These are phyloP conservation scores for Somion occarium DNA, from an alignment of 1,284 basidiomycete species.

Conservation along the genomic window DNA sequence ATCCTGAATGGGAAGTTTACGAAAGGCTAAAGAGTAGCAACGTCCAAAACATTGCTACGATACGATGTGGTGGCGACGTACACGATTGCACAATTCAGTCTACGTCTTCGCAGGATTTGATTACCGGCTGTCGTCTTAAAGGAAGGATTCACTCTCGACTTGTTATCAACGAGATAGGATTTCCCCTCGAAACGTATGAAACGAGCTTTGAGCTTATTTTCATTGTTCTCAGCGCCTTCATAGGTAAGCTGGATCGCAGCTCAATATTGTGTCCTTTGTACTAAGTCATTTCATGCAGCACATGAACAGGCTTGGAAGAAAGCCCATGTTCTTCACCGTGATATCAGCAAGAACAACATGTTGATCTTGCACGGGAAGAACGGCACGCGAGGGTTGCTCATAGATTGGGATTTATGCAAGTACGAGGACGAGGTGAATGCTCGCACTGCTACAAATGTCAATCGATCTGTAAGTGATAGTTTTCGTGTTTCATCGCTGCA, in stretches of 20 bases:
- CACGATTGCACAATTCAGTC: too few species aligned
- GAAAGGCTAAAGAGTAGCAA: background rate
- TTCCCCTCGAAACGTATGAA: background rate
- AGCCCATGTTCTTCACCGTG: conserved; percentile 1
- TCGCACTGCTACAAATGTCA: background rate
- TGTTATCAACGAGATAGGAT: conserved; percentile 1
- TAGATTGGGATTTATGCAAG: conserved; percentile 5
- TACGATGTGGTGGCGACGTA: background rate
- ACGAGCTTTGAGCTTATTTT: background rate
- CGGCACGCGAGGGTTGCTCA: background rate
- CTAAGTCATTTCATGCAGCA: background rate
- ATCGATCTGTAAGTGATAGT: background rate
- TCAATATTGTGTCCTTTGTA: background rate
- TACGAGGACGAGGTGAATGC: background rate
- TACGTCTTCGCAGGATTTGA: too few species aligned
- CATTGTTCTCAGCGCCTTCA: background rate
- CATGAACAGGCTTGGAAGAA: conserved; percentile 1
- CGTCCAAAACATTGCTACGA: too few species aligned
- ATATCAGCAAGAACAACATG: conserved; percentile 3
- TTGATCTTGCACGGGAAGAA: background rate
- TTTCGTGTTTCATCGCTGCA: too few species aligned
- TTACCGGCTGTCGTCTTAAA: too few species aligned
- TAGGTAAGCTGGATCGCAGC: background rate
- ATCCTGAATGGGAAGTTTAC: conserved; percentile 5
- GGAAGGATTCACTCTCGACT: too few species aligned